Conservation (phyloP, 2,329 filamentous ascomycete species). For the Neofusicoccum parvum region DNA sequence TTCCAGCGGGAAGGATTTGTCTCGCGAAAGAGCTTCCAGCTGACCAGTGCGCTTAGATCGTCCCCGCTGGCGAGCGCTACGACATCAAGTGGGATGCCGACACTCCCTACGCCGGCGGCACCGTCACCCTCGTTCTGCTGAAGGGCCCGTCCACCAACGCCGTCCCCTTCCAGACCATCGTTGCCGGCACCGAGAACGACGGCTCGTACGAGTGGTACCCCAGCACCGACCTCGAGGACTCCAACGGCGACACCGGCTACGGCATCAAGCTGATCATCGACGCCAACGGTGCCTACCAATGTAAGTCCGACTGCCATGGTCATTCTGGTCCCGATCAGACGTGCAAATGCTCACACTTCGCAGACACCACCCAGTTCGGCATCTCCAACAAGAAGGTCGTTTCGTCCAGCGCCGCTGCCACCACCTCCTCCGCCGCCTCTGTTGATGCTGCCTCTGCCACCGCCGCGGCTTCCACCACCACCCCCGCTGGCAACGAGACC, state of each 20-base stretch:
- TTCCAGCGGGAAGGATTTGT: background rate
- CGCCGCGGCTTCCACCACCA: constrained; percentile 22
- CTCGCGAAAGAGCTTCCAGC: background rate
- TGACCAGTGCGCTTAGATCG: constrained; percentile 36
- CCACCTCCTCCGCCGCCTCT: constrained; percentile 28
- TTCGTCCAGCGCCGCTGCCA: constrained; percentile 19
- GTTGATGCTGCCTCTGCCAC: constrained; percentile 24
- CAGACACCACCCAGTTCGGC: constrained; percentile 61
- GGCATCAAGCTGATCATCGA: constrained; percentile 65
- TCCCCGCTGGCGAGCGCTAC: constrained; percentile 59
- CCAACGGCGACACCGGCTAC: constrained; percentile 54
- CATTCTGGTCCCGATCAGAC: background rate
- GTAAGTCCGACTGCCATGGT: constrained; percentile 25
- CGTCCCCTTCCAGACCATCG: constrained; percentile 53
- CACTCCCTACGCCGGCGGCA: constrained; percentile 40
- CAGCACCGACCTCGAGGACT: constrained; percentile 46
- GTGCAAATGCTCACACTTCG: background rate
- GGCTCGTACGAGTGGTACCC: constrained; percentile 61
- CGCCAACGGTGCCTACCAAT: constrained; percentile 62
- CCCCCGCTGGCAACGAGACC: constrained; percentile 31
- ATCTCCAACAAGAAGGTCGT: constrained; percentile 46
- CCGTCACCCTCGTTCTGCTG: constrained; percentile 62
- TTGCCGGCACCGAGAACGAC: constrained; percentile 54
- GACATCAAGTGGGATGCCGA: constrained; percentile 61
- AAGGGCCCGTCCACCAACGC: constrained; percentile 61